These are phyloP conservation scores for Termitomyces sp. DNA, from an alignment of 768 basidiomycete species.

Conservation along the genomic window DNA sequence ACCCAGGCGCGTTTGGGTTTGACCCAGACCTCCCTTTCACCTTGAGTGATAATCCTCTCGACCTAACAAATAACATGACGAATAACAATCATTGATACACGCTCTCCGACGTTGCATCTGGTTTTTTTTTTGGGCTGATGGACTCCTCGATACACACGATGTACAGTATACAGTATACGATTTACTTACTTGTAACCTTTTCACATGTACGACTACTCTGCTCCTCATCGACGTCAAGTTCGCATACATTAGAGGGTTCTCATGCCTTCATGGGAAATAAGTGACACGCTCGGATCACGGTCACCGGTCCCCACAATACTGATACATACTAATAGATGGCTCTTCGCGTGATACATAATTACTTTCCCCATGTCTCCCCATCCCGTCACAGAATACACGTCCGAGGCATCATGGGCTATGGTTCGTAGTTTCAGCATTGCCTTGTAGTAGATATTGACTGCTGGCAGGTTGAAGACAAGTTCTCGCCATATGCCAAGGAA, in stretches of 20 bases:
- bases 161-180: constrained; percentile 5
- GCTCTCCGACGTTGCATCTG: constrained; percentile 1
- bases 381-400: constrained; percentile 73
- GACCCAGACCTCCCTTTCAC: constrained; percentile 79
- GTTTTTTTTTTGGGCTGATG: background rate
- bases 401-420: constrained; percentile 84
- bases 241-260: background rate
- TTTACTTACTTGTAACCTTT: background rate
- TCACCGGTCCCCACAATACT: constrained; percentile 8
- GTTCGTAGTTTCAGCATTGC: constrained; percentile 33
- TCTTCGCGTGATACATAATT: constrained; percentile 1
- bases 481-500: constrained; percentile 86
- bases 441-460: background rate
- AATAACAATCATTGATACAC: constrained; percentile 22
- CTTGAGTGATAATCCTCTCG: constrained; percentile 36
- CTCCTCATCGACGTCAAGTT: background rate
- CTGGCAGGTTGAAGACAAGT: constrained; percentile 80
- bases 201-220: background rate
- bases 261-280: background rate
- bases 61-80: constrained; percentile 31
- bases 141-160: constrained; percentile 1
- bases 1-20: constrained; percentile 66
- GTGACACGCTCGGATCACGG: constrained; percentile 6
- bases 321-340: background rate
- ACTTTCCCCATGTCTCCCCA: constrained; percentile 50